Conservation (phyloP, 1,284 basidiomycete genomes). For the Puccinia polysora region DNA sequence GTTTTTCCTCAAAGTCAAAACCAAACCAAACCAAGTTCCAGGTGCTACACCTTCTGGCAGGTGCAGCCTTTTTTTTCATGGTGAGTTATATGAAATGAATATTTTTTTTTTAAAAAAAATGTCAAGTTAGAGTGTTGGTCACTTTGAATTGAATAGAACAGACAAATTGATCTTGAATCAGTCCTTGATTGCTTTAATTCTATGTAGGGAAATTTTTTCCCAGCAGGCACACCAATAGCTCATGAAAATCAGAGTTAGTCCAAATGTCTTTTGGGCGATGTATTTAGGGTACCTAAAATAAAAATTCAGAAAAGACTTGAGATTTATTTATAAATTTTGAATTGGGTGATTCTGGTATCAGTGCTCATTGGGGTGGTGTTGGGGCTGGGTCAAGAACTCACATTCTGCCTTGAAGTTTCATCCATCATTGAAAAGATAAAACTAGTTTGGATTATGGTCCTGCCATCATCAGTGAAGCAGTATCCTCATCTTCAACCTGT, state of each 20-base stretch:
- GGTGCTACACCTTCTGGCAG: too few relatives aligned
- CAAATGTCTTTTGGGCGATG: constrained; percentile 67
- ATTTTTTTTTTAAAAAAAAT: too few relatives aligned
- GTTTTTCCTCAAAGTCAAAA: too few relatives aligned
- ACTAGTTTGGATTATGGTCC: constrained; percentile 37
- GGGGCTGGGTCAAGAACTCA: constrained; percentile 30
- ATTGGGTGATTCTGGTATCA: constrained; percentile 24
- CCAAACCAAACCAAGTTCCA: too few relatives aligned
- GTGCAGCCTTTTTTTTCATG: too few relatives aligned
- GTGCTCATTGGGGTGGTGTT: constrained; percentile 1
- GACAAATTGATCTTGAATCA: background rate
- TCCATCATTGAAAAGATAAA: background rate
- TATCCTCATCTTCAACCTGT: background rate
- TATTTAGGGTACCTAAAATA: constrained; percentile 36
- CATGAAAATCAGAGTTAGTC: constrained; percentile 87
- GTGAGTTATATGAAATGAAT: too few relatives aligned
- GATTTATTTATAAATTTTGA: constrained; percentile 37
- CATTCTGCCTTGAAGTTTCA: constrained; percentile 28
- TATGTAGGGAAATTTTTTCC: constrained; percentile 82
- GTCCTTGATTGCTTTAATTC: background rate
- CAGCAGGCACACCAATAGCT: constrained; percentile 85
- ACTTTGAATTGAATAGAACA: too few relatives aligned
- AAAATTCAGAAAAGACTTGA: constrained; percentile 30
- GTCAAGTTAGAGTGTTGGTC: constrained; percentile 20
- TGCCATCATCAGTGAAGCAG: constrained; percentile 4